Evolutionary conservation across 148 eudicot genomes (phyloP), one percentile per base, ranked within the genome.

Genomic region (Camellia granthamiana): DNA sequence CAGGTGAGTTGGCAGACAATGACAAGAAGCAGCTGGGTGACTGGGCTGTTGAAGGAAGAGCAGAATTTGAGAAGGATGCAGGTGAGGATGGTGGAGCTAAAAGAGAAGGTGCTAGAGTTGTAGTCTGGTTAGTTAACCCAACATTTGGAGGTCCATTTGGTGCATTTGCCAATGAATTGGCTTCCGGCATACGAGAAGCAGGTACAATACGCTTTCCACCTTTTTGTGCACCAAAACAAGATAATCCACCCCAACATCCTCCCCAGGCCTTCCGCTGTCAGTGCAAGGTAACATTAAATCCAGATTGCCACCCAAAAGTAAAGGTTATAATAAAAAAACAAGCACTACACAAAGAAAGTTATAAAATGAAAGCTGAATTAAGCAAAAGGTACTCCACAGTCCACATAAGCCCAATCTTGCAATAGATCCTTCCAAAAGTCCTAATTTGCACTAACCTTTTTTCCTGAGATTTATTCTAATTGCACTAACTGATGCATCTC

Each of bases 71-170:
- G 80, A 95, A 93, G 59, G 99, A 95, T 41, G 97, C 97, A 13
- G 99, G 99, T 9, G 99, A 95, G 74, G 99, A 95, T 72, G 99
- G 99, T 30, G 99, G 99, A 80, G 99, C 99, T 68, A 90, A 88
- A 80, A 95, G 90, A 81, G 94, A 92, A 42, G 97, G 92, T 18
- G 87, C 87, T 62, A 90, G n/a, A 66, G 92, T 82, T 41, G 92
- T 83, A 78, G 91, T 80, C 70, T 88, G 95, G 79, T 89, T 89
- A 49, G 87, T 65, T 75, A 92, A 79, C 9, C 87, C 87, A 30
- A 41, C 90, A 79, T 86, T 88, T 83, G 89, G 97, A 16, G 89
- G 79, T n/a, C 97, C 93, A 80, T 92, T 92, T 75, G 86, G 79
- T 77, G 87, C 91, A 85, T 93, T 95, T 69, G 84, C 75, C 30